Evolutionary conservation across 1,139 yeast genomes (phyloP).

Genomic region (Yamadazyma aaseri): DNA sequence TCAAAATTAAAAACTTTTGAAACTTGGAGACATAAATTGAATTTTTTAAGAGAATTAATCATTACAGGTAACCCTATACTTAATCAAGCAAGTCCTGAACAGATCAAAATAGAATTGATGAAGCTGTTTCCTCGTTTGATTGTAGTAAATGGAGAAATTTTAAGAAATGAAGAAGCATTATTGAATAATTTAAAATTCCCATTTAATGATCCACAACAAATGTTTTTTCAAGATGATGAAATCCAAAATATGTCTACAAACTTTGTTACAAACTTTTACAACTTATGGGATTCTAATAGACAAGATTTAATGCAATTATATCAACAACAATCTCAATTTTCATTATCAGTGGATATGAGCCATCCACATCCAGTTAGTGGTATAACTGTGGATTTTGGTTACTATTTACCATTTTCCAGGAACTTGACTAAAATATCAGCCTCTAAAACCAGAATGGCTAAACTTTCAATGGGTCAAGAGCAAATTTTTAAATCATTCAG

Average conservation of each 20-base stretch:
- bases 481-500: conserved; percentile 60
- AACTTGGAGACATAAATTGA: conserved; percentile 75
- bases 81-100: conserved; percentile 27
- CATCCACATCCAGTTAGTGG: conserved; percentile 46
- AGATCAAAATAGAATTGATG: conserved; percentile 63
- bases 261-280: conserved; percentile 72
- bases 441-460: conserved; percentile 50
- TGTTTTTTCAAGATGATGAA: conserved; percentile 80
- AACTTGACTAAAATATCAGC: conserved; percentile 71
- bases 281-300: conserved; percentile 81
- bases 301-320: conserved; percentile 68
- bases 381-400: conserved; percentile 52
- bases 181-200: conserved; percentile 55
- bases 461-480: conserved; percentile 72
- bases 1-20: conserved; percentile 60
- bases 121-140: conserved; percentile 74
- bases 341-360: conserved; percentile 57
- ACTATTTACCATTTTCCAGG: conserved; percentile 69
- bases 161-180: conserved; percentile 70
- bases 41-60: conserved; percentile 70
- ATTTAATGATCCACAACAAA: conserved; percentile 40
- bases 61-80: conserved; percentile 77
- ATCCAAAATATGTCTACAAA: conserved; percentile 68
- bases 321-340: conserved; percentile 82
- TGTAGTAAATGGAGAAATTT: conserved; percentile 72